A percentile compares a stretch with the other conserved stretches of the same genome.
Conservation (phyloP, 768 basidiomycete species). For the Mycena capillaripes region DNA sequence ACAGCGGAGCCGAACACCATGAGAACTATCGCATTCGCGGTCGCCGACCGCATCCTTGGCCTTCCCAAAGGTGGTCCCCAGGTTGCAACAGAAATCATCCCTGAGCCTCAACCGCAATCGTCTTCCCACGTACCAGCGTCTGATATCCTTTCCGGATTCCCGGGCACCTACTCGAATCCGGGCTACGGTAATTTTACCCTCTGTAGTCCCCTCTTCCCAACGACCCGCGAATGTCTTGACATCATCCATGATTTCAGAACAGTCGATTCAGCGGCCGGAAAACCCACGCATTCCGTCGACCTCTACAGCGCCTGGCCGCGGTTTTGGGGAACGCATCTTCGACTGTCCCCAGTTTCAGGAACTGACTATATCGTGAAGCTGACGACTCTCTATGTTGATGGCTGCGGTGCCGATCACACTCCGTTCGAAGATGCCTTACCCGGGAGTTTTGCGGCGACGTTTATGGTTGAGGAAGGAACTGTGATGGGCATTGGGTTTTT, state of each 20-base stretch:
- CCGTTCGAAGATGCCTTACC: slow-evolving; percentile 44
- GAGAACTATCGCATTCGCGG: slow-evolving; percentile 7
- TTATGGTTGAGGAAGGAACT: slow-evolving; percentile 42
- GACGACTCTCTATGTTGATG: slow-evolving; percentile 50
- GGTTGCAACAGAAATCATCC: neutral
- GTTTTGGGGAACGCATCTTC: slow-evolving; percentile 53
- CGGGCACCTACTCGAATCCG: slow-evolving; percentile 52
- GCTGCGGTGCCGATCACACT: slow-evolving; percentile 53
- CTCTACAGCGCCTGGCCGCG: slow-evolving; percentile 50
- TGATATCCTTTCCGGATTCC: slow-evolving; percentile 39
- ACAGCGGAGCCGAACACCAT: slow-evolving; percentile 32
- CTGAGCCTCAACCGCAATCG: neutral
- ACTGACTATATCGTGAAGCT: slow-evolving; percentile 36
- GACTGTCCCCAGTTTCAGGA: slow-evolving; percentile 37
- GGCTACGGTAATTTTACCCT: slow-evolving; percentile 57
- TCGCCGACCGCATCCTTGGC: slow-evolving; percentile 38
- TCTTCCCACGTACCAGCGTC: neutral
- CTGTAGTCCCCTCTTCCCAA: slow-evolving; percentile 47
- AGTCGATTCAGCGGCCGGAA: slow-evolving; percentile 36
- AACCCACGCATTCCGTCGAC: neutral
- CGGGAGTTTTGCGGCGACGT: slow-evolving; percentile 12
- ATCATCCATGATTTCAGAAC: slow-evolving; percentile 45
- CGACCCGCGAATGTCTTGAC: slow-evolving; percentile 33
- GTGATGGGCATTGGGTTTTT: slow-evolving; percentile 48
- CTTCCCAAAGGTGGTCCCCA: neutral